A percentile compares a stretch with the other conserved stretches of the same genome.
Conservation (phyloP, 2,329 filamentous ascomycete genomes). For the Colletotrichum liriopes region DNA sequence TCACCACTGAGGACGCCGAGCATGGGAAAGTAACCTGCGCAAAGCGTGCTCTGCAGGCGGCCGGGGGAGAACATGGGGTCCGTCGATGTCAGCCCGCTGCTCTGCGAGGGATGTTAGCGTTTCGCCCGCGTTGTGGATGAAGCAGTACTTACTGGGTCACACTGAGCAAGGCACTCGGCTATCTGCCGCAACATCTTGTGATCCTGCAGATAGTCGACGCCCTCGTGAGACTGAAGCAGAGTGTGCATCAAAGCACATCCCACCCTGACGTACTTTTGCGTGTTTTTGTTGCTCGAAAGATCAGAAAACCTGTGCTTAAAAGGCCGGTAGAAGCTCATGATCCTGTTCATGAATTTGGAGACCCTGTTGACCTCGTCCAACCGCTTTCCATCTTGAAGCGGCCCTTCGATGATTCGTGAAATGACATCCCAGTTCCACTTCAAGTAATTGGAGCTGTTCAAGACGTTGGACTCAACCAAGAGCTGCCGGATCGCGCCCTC, state of each 20-base stretch:
- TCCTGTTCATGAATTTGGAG: constrained; percentile 95
- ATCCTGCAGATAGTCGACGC: constrained; percentile 86
- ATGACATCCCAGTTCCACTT: constrained; percentile 99
- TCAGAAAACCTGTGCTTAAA: constrained; percentile 98
- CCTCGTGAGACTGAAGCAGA: constrained; percentile 87
- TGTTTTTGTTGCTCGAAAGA: constrained; percentile 89
- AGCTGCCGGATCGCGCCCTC: constrained; percentile 77
- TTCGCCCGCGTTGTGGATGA: neutral
- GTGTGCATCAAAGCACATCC: constrained; percentile 92
- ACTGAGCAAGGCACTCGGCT: constrained; percentile 94
- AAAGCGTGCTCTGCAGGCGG: constrained; percentile 88
- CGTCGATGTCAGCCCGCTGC: constrained; percentile 82
- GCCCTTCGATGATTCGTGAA: constrained; percentile 91
- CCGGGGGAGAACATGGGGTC: constrained; percentile 91
- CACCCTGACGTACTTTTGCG: constrained; percentile 92
- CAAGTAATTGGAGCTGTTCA: constrained; percentile 89
- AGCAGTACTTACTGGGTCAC: constrained; percentile 79
- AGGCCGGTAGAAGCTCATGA: constrained; percentile 95
- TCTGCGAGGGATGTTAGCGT: constrained; percentile 56
- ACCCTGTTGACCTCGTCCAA: constrained; percentile 95
- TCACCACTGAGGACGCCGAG: constrained; percentile 90
- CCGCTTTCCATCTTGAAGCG: constrained; percentile 89
- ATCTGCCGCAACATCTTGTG: constrained; percentile 95
- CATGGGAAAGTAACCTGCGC: constrained; percentile 94
- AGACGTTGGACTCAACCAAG: constrained; percentile 84